Conservation (phyloP, 1,284 basidiomycete species). For the Leccinum glutinopallens region DNA sequence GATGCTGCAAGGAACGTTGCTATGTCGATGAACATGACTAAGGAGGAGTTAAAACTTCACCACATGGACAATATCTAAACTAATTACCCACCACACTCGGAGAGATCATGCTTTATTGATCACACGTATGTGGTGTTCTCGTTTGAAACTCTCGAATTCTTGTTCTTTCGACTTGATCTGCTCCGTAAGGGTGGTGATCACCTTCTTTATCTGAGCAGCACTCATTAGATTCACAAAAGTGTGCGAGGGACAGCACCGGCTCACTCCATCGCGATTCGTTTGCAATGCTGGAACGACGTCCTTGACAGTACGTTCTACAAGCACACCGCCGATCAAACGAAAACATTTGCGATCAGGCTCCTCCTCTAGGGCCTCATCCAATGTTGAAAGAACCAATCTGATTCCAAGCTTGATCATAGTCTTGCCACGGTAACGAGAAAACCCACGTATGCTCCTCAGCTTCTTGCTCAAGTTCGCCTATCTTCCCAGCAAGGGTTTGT, state of each 20-base stretch:
- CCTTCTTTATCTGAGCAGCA: conserved; percentile 69
- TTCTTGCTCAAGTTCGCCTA: conserved; percentile 91
- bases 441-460: conserved; percentile 86
- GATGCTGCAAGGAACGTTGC: background rate
- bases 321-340: conserved; percentile 92
- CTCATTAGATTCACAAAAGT: conserved; percentile 11
- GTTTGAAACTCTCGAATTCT: conserved; percentile 83
- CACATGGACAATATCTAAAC: conserved; percentile 3
- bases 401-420: conserved; percentile 13
- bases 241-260: conserved; percentile 28
- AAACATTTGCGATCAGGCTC: conserved; percentile 96
- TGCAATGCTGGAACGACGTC: conserved; percentile 92
- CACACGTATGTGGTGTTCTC: conserved; percentile 79
- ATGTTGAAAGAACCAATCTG: conserved; percentile 88
- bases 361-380: conserved; percentile 74
- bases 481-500: conserved; percentile 85
- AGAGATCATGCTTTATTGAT: conserved; percentile 39
- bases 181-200: conserved; percentile 73
- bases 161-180: conserved; percentile 89
- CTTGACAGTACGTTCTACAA: conserved; percentile 95
- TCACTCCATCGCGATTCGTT: conserved; percentile 82
- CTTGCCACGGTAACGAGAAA: conserved; percentile 2
- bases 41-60: background rate
- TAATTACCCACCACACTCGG: background rate
- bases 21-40: background rate